Evolutionary conservation across 345 rosid genomes (phyloP).

Genomic region (Brassica rapa): DNA sequence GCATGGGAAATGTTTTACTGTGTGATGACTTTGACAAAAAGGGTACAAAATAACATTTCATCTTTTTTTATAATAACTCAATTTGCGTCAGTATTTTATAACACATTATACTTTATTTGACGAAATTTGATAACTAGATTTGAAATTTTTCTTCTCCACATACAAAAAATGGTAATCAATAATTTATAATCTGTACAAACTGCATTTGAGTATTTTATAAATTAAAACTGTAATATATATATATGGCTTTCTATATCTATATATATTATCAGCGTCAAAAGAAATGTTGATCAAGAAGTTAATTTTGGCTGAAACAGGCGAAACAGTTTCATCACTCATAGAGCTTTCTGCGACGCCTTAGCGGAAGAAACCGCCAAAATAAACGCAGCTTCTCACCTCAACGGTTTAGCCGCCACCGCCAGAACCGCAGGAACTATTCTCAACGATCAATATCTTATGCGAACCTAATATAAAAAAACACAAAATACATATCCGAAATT

Average conservation of each 20-base stretch:
- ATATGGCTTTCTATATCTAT: too few relatives aligned
- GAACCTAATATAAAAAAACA: conserved; percentile 13
- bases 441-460: conserved; percentile 62
- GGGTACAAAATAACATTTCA: conserved; percentile 10
- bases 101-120: not conserved
- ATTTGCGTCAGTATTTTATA: not conserved
- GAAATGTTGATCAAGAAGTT: too few relatives aligned
- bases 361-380: conserved; percentile 93
- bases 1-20: conserved; percentile 14
- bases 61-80: not conserved
- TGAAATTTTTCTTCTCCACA: too few relatives aligned
- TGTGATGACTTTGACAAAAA: conserved; percentile 13
- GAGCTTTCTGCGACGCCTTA: conserved; percentile 97
- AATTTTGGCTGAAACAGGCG: conserved; percentile 52
- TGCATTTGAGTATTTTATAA: too few relatives aligned
- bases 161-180: too few relatives aligned
- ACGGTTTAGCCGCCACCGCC: conserved; percentile 27
- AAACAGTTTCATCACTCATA: conserved; percentile 89
- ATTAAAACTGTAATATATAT: too few relatives aligned
- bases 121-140: too few relatives aligned
- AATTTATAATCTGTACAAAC: too few relatives aligned
- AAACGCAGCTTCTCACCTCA: conserved; percentile 61
- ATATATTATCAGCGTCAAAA: too few relatives aligned
- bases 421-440: conserved; percentile 30
- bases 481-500: too few relatives aligned